Base-by-base conservation (phyloP, 176 grass and related monocot species). In the Thalia dealbata region DNA sequence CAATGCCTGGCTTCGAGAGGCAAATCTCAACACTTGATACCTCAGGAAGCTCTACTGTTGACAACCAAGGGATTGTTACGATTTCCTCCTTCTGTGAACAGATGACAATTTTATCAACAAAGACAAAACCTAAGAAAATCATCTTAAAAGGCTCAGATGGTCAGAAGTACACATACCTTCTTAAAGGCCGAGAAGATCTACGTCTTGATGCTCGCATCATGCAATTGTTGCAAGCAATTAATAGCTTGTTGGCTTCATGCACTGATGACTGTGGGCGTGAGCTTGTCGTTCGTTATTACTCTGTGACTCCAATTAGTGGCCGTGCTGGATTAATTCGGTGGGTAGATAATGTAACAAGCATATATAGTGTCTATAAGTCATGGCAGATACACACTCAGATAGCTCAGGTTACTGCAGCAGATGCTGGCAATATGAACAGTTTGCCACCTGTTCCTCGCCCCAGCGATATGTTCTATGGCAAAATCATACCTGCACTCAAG, bases 1-100 rank as follows among this genome's bases (percentile, higher is more conserved):
- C 92, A 84, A 92, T 96, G 89, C 92, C 92, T 80, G 92, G 92
- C 80, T 90, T 96, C 83, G 92, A 96, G 82, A 96, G 92, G 82
- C 89, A 96, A 80, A 87, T 79, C 14, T 61, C 77, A 23, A 71
- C 48, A 77, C 64, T 81, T 86, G 74, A 81, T 87, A 82, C 84
- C 73, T 77, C 73, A 61, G 79, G 86, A 68, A 76, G 51, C 64
- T 44, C 52, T 81, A 82, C 82, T 65, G 67, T 61, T 77, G 83
- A 77, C 79, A 73, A 25, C 62, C 86, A 81, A 82, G 81, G 79
- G 41, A 83, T 70, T 71, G 41, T 96, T 70, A 92, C 92, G 61
- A 70, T 96, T 60, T 85, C 86, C 63, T 92, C 92, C 55, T 92
- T 96, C 72, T 87, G 78, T 70, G 84, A 96, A 75, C 86, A 96